Evolutionary conservation across 805 yeast species (phyloP).

Genomic region (Barnettozyma botsteinii): DNA sequence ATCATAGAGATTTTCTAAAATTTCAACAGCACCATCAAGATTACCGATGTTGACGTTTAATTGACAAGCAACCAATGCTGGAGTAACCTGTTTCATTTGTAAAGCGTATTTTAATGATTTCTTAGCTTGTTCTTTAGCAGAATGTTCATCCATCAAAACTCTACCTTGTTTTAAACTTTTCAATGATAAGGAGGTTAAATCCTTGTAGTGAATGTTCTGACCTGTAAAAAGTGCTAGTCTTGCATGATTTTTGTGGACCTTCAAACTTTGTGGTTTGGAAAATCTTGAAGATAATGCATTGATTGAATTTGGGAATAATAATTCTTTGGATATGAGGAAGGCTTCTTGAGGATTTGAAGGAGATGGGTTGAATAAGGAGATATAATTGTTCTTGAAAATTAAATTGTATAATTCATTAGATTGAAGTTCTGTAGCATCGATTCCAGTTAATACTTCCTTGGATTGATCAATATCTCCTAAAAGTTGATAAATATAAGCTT

Average conservation of each 20-base stretch:
- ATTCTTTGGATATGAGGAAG: conserved; percentile 28
- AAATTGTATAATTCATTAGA: conserved; percentile 26
- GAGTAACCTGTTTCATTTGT: conserved; percentile 26
- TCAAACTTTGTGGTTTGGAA: conserved; percentile 17
- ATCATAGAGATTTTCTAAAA: conserved; percentile 31
- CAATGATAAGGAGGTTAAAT: conserved; percentile 14
- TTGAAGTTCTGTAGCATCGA: conserved; percentile 19
- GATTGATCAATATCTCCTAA: conserved; percentile 34
- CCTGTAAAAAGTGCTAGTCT: conserved; percentile 18
- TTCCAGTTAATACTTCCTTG: conserved; percentile 29
- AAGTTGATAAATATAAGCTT: conserved; percentile 48
- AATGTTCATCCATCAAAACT: conserved; percentile 13
- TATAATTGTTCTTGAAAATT: conserved; percentile 28
- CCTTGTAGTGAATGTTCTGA: conserved; percentile 13
- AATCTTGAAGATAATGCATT: conserved; percentile 19
- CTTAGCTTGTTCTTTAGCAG: conserved; percentile 23
- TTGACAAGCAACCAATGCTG: conserved; percentile 32
- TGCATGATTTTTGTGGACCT: conserved; percentile 19
- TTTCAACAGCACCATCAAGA: conserved; percentile 28
- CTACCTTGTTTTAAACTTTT: conserved; percentile 13
- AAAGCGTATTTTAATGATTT: conserved; percentile 31
- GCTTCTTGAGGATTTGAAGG: conserved; percentile 10
- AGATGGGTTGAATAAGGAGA: conserved; percentile 8
- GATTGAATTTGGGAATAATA: conserved; percentile 24
- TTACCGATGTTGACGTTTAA: conserved; percentile 27